Evolutionary conservation across 176 grass and related monocot species (phyloP).

Genomic region (Avena eriantha): DNA sequence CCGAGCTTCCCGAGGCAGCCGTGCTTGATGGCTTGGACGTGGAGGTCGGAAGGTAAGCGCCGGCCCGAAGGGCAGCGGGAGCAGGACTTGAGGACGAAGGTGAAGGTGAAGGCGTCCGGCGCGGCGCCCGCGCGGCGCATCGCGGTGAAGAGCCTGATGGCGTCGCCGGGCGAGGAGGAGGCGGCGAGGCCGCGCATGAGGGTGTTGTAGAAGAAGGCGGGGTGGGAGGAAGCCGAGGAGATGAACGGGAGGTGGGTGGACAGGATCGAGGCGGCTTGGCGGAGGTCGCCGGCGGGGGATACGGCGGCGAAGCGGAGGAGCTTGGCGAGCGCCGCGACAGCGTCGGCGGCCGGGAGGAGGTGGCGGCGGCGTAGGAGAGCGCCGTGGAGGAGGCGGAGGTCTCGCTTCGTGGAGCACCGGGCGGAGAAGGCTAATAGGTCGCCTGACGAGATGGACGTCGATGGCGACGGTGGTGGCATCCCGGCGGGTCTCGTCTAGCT

Average conservation of each 20-base stretch:
- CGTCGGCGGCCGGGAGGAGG: slow-evolving; percentile 37
- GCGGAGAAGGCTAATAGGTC: slow-evolving; percentile 29
- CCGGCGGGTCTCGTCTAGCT: neutral
- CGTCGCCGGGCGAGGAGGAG: slow-evolving; percentile 33
- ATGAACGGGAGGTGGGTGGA: slow-evolving; percentile 52
- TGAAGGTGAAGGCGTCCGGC: slow-evolving; percentile 69
- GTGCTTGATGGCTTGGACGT: slow-evolving; percentile 54
- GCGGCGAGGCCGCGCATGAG: slow-evolving; percentile 58
- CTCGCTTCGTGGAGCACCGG: slow-evolving; percentile 37
- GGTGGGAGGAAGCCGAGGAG: slow-evolving; percentile 40
- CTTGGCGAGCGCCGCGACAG: slow-evolving; percentile 54
- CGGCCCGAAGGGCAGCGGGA: slow-evolving; percentile 2
- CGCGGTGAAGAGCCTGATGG: slow-evolving; percentile 50
- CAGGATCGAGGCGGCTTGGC: slow-evolving; percentile 47
- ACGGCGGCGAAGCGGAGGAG: slow-evolving; percentile 67
- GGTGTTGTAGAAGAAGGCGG: slow-evolving; percentile 74
- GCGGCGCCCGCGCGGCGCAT: slow-evolving; percentile 46
- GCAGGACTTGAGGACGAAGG: slow-evolving; percentile 65
- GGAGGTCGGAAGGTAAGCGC: slow-evolving; percentile 46
- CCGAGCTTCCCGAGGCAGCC: slow-evolving; percentile 48
- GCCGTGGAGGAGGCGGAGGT: slow-evolving; percentile 54
- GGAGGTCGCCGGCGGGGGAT: slow-evolving; percentile 57
- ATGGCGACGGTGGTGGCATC: slow-evolving; percentile 36
- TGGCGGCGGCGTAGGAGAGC: slow-evolving; percentile 49
- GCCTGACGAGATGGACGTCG: slow-evolving; percentile 21